Evolutionary conservation across 495 filamentous ascomycete species (phyloP).

Genomic region (Penicillium samsonianum): DNA sequence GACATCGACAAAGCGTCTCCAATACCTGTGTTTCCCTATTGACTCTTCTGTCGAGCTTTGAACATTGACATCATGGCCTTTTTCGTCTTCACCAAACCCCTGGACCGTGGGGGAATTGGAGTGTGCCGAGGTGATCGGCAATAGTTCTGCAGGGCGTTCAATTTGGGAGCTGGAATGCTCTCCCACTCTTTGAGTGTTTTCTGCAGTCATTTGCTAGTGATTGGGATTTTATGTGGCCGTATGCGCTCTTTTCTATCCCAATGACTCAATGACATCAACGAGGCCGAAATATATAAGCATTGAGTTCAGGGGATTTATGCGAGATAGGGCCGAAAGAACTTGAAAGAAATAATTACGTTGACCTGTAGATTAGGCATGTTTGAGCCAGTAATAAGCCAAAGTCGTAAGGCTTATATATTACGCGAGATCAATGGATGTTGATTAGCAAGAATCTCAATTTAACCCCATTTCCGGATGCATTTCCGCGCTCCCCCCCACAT

Average conservation of each 20-base stretch:
- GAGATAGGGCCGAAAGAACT: not conserved
- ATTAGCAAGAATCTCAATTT: not conserved
- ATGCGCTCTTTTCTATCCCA: not conserved
- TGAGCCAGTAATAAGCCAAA: not conserved
- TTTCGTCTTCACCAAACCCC: not conserved
- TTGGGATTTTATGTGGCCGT: not conserved
- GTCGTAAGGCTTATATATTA: not conserved
- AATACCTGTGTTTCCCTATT: not conserved
- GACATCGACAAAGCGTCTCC: constrained; percentile 15
- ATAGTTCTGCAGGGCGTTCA: not conserved
- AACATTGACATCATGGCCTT: not conserved
- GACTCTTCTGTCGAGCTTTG: constrained; percentile 1
- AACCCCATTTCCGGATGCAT: not conserved
- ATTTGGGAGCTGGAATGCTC: not conserved
- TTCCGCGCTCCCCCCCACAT: constrained; percentile 12
- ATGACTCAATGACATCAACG: not conserved
- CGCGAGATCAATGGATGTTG: too few relatives aligned
- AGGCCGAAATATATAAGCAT: not conserved
- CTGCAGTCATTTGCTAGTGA: not conserved
- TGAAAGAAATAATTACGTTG: not conserved
- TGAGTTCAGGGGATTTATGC: not conserved
- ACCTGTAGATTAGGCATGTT: not conserved
- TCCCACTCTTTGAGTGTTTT: not conserved
- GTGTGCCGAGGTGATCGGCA: constrained; percentile 6
- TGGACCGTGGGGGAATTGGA: not conserved